These are phyloP conservation scores for Calonectria fujianensis DNA, from an alignment of 2,329 filamentous ascomycete genomes.

Conservation along the genomic window DNA sequence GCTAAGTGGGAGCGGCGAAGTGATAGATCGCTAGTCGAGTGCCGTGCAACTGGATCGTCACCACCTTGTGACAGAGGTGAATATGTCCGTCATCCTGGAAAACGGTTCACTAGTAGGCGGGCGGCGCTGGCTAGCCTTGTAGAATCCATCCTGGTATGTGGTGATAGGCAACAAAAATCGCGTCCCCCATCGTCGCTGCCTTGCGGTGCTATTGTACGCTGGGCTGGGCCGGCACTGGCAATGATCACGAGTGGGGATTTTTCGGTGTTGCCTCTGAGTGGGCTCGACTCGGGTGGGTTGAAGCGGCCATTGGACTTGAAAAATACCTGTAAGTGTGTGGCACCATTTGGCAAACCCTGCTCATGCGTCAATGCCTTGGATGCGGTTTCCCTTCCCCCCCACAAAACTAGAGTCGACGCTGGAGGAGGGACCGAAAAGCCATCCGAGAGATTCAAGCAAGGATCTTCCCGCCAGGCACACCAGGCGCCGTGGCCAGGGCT, in stretches of 20 bases:
- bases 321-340: constrained; percentile 42
- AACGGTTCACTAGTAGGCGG: constrained; percentile 34
- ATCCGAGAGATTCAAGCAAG: constrained; percentile 47
- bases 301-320: constrained; percentile 27
- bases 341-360: constrained; percentile 55
- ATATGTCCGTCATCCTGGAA: constrained; percentile 37
- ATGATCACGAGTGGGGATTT: constrained; percentile 33
- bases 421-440: constrained; percentile 48
- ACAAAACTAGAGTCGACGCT: constrained; percentile 37
- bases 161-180: constrained; percentile 22
- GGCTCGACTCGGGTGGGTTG: constrained; percentile 24
- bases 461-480: constrained; percentile 47
- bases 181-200: constrained; percentile 4
- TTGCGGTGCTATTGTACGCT: constrained; percentile 29
- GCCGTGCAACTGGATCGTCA: constrained; percentile 38
- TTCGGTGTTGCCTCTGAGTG: constrained; percentile 28
- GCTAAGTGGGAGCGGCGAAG: constrained; percentile 25
- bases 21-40: constrained; percentile 35
- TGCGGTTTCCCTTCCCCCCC: constrained; percentile 55
- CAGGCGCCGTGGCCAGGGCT: constrained; percentile 34
- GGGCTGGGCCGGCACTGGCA: constrained; percentile 29
- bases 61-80: constrained; percentile 29
- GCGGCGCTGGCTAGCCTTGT: constrained; percentile 28
- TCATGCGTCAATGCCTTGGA: constrained; percentile 65
- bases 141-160: constrained; percentile 14